Conservation (phyloP, 306 rosid species). For the Quercus parvula region DNA sequence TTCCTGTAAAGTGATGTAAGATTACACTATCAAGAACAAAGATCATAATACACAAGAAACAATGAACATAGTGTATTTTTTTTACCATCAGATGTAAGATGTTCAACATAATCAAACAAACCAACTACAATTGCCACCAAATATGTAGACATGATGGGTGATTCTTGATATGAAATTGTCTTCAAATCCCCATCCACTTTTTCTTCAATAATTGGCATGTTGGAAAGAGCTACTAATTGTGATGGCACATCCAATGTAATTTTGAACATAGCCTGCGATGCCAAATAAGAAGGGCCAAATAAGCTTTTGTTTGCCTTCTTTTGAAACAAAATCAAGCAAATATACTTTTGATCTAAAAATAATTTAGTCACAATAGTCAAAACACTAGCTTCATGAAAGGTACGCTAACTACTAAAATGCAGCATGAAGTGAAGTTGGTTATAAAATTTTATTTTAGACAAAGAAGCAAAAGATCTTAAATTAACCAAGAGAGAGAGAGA, state of each 20-base stretch:
- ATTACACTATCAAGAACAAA: constrained; percentile 11
- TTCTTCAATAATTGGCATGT: constrained; percentile 86
- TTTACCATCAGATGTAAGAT: constrained; percentile 75
- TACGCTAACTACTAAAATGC: not conserved
- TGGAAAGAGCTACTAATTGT: constrained; percentile 77
- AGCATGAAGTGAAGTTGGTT: not conserved
- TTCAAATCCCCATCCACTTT: constrained; percentile 51
- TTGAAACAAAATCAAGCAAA: not conserved
- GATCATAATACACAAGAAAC: constrained; percentile 2
- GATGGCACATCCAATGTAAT: constrained; percentile 84
- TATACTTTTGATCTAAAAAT: not conserved
- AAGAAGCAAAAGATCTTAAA: too few relatives aligned
- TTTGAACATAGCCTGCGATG: constrained; percentile 80
- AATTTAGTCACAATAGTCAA: not conserved
- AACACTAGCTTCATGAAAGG: not conserved
- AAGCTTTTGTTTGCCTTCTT: not conserved
- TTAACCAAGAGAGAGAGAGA: too few relatives aligned
- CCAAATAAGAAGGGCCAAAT: constrained; percentile 10
- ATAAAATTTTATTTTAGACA: too few relatives aligned
- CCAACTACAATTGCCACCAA: constrained; percentile 90
- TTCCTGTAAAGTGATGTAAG: constrained; percentile 43
- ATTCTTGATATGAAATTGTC: constrained; percentile 68
- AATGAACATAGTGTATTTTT: constrained; percentile 1
- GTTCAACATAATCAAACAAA: constrained; percentile 85
- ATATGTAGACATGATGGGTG: constrained; percentile 93